A percentile compares a stretch with the other conserved stretches of the same genome.
Conservation (phyloP, 2,329 filamentous ascomycete species). For the Akanthomyces muscarius region DNA sequence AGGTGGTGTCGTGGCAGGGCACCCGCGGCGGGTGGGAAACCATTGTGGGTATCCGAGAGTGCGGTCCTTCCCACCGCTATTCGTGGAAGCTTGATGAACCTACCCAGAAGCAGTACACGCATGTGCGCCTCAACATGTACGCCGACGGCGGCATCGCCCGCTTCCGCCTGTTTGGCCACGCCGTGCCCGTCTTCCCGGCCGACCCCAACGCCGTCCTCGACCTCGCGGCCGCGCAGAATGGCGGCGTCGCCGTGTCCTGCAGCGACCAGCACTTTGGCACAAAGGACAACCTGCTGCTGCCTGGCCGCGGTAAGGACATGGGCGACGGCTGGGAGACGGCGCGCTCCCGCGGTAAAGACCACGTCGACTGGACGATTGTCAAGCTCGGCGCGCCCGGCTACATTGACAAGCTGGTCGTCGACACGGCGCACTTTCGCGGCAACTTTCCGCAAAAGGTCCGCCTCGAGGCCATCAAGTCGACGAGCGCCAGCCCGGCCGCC, state of each 20-base stretch:
- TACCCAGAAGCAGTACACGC: conserved; percentile 67
- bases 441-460: conserved; percentile 78
- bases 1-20: conserved; percentile 60
- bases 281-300: conserved; percentile 75
- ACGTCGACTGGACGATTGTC: conserved; percentile 79
- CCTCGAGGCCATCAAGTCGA: conserved; percentile 59
- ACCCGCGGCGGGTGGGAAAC: conserved; percentile 64
- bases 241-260: conserved; percentile 69
- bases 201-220: conserved; percentile 65
- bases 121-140: conserved; percentile 79
- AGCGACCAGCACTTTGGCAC: conserved; percentile 83
- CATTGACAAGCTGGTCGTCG: conserved; percentile 65
- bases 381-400: conserved; percentile 63
- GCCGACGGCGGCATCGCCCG: conserved; percentile 80
- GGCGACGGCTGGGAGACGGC: conserved; percentile 85
- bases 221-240: conserved; percentile 73
- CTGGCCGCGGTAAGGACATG: conserved; percentile 78
- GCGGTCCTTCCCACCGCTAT: conserved; percentile 69
- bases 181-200: conserved; percentile 70
- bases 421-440: conserved; percentile 78
- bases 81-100: conserved; percentile 62
- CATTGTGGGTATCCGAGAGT: conserved; percentile 65
- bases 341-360: conserved; percentile 64
- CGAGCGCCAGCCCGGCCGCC: conserved; percentile 49
- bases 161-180: conserved; percentile 72